Percentiles rank a stretch among this genome's conserved stretches.
Evolutionary conservation across 495 filamentous ascomycete species (phyloP).

Genomic region (Talaromyces trachyspermus): DNA sequence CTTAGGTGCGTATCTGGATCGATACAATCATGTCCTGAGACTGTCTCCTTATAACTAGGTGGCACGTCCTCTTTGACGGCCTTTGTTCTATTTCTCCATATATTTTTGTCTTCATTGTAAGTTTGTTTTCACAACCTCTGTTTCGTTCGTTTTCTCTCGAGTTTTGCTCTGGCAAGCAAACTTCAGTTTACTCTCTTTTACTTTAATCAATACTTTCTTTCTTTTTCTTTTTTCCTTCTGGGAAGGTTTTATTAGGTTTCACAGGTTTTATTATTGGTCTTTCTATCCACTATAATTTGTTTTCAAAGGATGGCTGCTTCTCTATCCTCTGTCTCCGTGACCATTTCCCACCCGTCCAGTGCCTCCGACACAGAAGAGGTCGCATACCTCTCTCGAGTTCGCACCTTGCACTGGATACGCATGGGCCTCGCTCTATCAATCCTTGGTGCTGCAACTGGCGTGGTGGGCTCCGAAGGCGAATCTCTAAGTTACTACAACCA

Average conservation of each 20-base stretch:
- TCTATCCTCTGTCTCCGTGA: slow-evolving; percentile 16
- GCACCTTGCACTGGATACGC: slow-evolving; percentile 29
- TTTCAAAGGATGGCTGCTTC: not conserved
- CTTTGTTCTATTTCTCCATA: not conserved
- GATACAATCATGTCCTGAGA: too few species aligned
- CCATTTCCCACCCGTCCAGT: slow-evolving; percentile 22
- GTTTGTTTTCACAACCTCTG: not conserved
- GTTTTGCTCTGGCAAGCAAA: slow-evolving; percentile 6
- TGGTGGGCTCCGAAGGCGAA: slow-evolving; percentile 35
- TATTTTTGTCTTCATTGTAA: not conserved
- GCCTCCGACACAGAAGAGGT: slow-evolving; percentile 32
- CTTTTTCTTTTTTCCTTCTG: not conserved
- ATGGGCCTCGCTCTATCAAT: slow-evolving; percentile 30
- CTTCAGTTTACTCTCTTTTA: not conserved
- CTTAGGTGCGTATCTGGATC: too few species aligned
- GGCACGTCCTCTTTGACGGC: too few species aligned
- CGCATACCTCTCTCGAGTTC: slow-evolving; percentile 28
- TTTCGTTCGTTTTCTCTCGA: slow-evolving; percentile 3
- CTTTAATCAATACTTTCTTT: not conserved
- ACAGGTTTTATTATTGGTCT: not conserved
- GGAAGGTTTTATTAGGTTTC: not conserved
- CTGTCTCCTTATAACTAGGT: too few species aligned
- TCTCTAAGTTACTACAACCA: slow-evolving; percentile 33
- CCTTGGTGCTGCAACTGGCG: slow-evolving; percentile 24
- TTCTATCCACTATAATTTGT: not conserved